These are phyloP conservation scores for Phytophthora lateralis DNA, from an alignment of 352 stramenopile genomes.

Conservation along the genomic window DNA sequence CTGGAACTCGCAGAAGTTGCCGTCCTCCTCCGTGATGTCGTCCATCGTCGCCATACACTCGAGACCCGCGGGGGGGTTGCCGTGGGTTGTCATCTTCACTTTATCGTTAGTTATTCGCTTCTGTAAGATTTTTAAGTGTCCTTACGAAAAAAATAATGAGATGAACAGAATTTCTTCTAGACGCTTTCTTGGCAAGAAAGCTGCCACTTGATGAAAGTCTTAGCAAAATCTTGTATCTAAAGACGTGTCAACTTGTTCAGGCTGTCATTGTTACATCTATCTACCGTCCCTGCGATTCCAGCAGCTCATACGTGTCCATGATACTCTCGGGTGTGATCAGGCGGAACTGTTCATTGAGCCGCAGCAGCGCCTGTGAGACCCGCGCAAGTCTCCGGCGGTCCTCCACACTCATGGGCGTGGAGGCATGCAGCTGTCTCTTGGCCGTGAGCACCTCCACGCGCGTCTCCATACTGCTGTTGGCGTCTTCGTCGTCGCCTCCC, in stretches of 20 bases:
- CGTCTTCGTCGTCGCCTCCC: conserved; percentile 51
- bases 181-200: too few relatives aligned
- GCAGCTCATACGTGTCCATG: conserved; percentile 80
- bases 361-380: conserved; percentile 90
- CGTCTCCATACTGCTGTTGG: conserved; percentile 72
- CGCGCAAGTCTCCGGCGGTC: conserved; percentile 87
- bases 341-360: conserved; percentile 89
- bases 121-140: too few relatives aligned
- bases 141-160: too few relatives aligned
- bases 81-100: conserved; percentile 52
- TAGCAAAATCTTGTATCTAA: neutral
- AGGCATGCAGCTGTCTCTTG: conserved; percentile 89
- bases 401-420: conserved; percentile 70
- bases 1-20: conserved; percentile 94
- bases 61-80: conserved; percentile 84
- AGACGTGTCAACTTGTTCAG: neutral
- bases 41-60: conserved; percentile 95
- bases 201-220: too few relatives aligned
- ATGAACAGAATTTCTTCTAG: too few relatives aligned
- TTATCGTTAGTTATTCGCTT: neutral
- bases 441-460: conserved; percentile 92
- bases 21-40: conserved; percentile 92
- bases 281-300: conserved; percentile 40
- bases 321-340: conserved; percentile 93
- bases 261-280: conserved; percentile 6